These are phyloP conservation scores for Nosema muscidifuracis DNA, from an alignment of 371 early-diverging fungal genomes.

Conservation along the genomic window DNA sequence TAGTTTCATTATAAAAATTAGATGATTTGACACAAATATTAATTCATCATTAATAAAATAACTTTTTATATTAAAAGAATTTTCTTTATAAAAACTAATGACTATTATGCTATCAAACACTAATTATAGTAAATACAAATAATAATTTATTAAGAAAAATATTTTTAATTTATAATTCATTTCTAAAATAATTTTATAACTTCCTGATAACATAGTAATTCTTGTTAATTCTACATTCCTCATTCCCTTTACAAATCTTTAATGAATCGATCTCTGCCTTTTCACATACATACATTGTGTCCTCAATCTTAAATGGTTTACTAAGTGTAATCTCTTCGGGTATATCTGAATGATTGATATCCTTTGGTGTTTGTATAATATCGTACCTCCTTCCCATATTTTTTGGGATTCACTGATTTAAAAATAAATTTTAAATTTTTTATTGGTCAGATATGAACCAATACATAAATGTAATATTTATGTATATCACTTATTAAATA, in stretches of 20 bases:
- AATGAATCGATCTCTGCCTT: neutral
- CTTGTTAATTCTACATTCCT: neutral
- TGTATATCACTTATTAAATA: no score
- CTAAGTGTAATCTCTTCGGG: constrained; percentile 3
- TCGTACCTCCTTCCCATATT: constrained; percentile 17
- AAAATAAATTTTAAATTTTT: neutral
- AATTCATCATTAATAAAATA: no score
- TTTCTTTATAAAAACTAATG: no score
- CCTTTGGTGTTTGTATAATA: constrained; percentile 27
- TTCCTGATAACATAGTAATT: constrained; percentile 31
- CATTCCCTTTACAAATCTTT: neutral
- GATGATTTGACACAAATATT: no score
- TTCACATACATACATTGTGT: constrained; percentile 25
- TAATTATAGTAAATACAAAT: no score
- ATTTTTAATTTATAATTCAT: neutral
- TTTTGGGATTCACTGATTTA: neutral
- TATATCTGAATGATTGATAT: neutral
- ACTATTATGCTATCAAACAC: no score
- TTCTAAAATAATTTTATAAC: no score
- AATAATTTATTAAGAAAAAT: no score
- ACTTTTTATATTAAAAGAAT: no score
- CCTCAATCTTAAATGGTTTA: constrained; percentile 22
- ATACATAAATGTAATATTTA: no score
- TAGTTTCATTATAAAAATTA: no score
- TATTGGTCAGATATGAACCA: neutral